Base-by-base conservation (phyloP, 345 rosid species). In the Euphorbia pulcherrima region DNA sequence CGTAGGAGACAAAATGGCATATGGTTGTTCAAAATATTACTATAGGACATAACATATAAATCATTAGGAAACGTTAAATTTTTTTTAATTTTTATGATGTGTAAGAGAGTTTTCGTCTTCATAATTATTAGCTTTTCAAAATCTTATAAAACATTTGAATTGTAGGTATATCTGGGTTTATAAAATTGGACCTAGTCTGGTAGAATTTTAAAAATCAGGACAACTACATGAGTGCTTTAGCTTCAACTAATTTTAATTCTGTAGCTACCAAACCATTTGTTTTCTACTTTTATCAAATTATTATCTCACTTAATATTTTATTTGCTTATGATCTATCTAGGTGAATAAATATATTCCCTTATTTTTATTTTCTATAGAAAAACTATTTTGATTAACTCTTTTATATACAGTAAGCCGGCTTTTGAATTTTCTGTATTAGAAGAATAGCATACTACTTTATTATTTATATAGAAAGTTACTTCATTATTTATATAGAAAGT, bases 221-320 rank as follows among this genome's bases (percentile, higher is more conserved):
- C 75, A 72, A 57, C 59, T 62, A 81, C 81, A 71, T 54, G 54
- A 79, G 73, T 79, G 61, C 66, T 68, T n/a, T 54, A 9, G 13
- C 24, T 61, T 24, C 60, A 58, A 39, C 58, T 58, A 20, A 53
- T 51, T 44, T 39, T 58, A 16, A 23, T 72, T 60, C 67, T 57
- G 18, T 55, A n/a, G n/a, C 0, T 59, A 68, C 77, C 76, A 64
- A 77, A 72, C 75, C 71, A 51, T 30, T 59, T 56, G 73, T 77
- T 73, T 11, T 75, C 56, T 77, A 48, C 26, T 23, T 50, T 52
- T 17, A 53, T 56, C 37, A 4, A 14, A 5, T 29, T 3, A 1
- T 16, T 18, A 27, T 64, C 30, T 14, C 51, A 26, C 12, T 64
- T n/a, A 18, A 56, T n/a, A n/a, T n/a, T 27, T 54, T 2, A 27